Conservation (phyloP, 2,329 filamentous ascomycete species). For the Bisporella sp. region DNA sequence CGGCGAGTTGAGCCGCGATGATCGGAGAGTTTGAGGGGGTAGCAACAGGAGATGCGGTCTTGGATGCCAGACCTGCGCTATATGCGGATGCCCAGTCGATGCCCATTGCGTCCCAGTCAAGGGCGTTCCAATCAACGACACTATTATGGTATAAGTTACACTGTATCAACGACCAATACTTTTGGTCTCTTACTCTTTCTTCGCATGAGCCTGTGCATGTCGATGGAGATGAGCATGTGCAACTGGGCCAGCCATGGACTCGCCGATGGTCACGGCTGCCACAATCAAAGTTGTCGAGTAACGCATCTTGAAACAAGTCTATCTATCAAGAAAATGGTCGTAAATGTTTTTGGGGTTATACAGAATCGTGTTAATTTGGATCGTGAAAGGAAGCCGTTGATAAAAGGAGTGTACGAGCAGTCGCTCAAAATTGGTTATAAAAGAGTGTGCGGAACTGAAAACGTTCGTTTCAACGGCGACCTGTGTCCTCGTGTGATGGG, state of each 20-base stretch:
- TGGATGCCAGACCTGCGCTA: conserved; percentile 9
- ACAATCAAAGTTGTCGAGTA: conserved; percentile 22
- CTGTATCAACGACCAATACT: background rate
- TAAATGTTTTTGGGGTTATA: conserved; percentile 3
- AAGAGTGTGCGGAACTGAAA: conserved; percentile 20
- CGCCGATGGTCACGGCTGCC: conserved; percentile 22
- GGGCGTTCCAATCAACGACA: conserved; percentile 15
- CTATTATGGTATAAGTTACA: background rate
- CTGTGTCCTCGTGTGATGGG: conserved; percentile 15
- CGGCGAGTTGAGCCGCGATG: background rate
- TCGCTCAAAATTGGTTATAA: conserved; percentile 21
- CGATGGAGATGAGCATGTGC: conserved; percentile 21
- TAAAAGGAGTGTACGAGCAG: conserved; percentile 25
- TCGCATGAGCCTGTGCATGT: conserved; percentile 18
- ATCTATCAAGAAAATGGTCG: conserved; percentile 3
- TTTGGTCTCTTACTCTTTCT: conserved; percentile 23
- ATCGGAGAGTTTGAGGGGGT: background rate
- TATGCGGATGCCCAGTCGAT: conserved; percentile 23
- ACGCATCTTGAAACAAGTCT: conserved; percentile 21
- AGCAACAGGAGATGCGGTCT: conserved; percentile 1
- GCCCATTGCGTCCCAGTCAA: conserved; percentile 21
- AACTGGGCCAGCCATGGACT: conserved; percentile 24
- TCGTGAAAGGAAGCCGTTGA: conserved; percentile 16
- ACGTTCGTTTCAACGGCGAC: conserved; percentile 19
- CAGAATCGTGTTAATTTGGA: conserved; percentile 1